phyloP scores from a whole-genome alignment of 2,329 filamentous ascomycete genomes.

The Zymoseptoria crescenta region DNA sequence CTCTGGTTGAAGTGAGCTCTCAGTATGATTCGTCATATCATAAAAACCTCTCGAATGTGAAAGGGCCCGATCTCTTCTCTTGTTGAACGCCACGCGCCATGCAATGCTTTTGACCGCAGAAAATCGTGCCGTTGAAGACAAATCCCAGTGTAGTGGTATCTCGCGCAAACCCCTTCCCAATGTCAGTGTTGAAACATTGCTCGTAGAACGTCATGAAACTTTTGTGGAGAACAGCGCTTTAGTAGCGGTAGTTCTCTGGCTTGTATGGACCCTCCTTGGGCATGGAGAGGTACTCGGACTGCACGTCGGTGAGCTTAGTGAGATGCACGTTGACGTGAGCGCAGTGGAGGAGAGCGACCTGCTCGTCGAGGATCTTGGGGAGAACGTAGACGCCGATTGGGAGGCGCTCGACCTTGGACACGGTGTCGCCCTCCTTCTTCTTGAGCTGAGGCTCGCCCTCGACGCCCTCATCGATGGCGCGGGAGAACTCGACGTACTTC shows the following conservation, averaged over 20 bases:
- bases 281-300: conserved; percentile 92
- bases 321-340: conserved; percentile 92
- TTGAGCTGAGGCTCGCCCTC: conserved; percentile 25
- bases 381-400: conserved; percentile 89
- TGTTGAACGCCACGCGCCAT: conserved; percentile 22
- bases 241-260: conserved; percentile 80
- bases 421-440: conserved; percentile 46
- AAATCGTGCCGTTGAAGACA: conserved; percentile 17
- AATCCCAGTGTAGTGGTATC: conserved; percentile 13
- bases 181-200: conserved; percentile 20
- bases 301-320: conserved; percentile 67
- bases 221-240: conserved; percentile 32
- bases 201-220: conserved; percentile 16
- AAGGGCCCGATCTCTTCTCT: conserved; percentile 5
- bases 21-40: conserved; percentile 2
- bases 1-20: conserved; percentile 17
- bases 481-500: conserved; percentile 93
- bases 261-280: conserved; percentile 87
- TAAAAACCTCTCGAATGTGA: not conserved
- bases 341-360: conserved; percentile 91
- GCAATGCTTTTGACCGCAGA: conserved; percentile 18
- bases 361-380: conserved; percentile 98
- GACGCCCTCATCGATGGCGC: conserved; percentile 28
- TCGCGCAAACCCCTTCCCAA: conserved; percentile 6
- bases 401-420: conserved; percentile 59